These are phyloP conservation scores for Fusarium armeniacum DNA, from an alignment of 2,329 filamentous ascomycete genomes.

Conservation along the genomic window DNA sequence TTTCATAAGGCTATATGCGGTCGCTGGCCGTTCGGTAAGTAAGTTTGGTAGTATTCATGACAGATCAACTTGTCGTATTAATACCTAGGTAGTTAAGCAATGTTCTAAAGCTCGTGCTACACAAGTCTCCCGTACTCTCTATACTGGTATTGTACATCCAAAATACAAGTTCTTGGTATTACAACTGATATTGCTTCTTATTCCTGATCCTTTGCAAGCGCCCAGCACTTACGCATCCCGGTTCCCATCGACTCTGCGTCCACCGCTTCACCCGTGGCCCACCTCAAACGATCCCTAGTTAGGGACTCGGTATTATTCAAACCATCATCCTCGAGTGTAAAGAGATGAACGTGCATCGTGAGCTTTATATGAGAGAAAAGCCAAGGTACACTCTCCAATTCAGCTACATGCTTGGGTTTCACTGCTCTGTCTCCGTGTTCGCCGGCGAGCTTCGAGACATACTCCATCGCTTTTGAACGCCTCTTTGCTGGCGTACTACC, in stretches of 20 bases:
- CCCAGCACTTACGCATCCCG: slow-evolving; percentile 71
- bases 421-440: slow-evolving; percentile 17
- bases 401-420: slow-evolving; percentile 53
- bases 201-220: slow-evolving; percentile 54
- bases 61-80: not conserved
- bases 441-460: slow-evolving; percentile 51
- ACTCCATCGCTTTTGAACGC: slow-evolving; percentile 55
- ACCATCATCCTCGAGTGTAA: slow-evolving; percentile 53
- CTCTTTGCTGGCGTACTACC: slow-evolving; percentile 52
- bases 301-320: slow-evolving; percentile 17
- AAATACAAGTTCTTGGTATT: slow-evolving; percentile 6
- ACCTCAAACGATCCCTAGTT: slow-evolving; percentile 48
- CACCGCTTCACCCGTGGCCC: slow-evolving; percentile 58
- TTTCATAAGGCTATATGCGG: not conserved
- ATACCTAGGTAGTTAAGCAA: not conserved
- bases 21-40: not conserved
- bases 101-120: not conserved
- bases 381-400: slow-evolving; percentile 69
- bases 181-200: slow-evolving; percentile 24
- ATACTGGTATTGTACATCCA: not conserved
- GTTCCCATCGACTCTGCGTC: slow-evolving; percentile 70
- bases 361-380: slow-evolving; percentile 69
- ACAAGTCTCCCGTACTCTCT: not conserved
- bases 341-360: slow-evolving; percentile 70
- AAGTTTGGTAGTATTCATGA: not conserved